Evolutionary conservation across 306 rosid genomes (phyloP).

Genomic region (Fragaria ananassa): DNA sequence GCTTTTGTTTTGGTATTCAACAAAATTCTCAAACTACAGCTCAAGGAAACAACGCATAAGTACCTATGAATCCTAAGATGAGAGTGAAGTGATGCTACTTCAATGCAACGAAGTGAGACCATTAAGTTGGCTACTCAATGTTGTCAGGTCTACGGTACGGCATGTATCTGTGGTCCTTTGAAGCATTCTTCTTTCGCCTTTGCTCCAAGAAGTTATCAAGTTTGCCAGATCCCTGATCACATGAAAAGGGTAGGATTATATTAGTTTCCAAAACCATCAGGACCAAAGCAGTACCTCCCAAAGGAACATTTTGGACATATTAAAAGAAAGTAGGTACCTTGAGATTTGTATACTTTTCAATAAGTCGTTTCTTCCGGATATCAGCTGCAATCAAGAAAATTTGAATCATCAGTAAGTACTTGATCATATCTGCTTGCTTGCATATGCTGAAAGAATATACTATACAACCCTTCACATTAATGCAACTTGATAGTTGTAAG

Average conservation of each 20-base stretch:
- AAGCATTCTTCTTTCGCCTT: slow-evolving; percentile 77
- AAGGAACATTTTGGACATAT: neutral
- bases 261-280: neutral
- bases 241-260: neutral
- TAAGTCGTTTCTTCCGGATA: slow-evolving; percentile 58
- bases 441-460: neutral
- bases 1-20: neutral
- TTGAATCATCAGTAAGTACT: neutral
- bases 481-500: neutral
- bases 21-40: neutral
- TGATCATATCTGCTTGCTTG: neutral
- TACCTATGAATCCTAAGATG: neutral
- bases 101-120: neutral
- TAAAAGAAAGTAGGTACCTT: slow-evolving; percentile 43
- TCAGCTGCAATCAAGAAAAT: slow-evolving; percentile 53
- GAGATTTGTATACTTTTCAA: slow-evolving; percentile 61
- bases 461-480: neutral
- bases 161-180: slow-evolving; percentile 70
- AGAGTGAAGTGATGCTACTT: neutral
- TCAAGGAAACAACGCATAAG: neutral
- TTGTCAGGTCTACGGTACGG: slow-evolving; percentile 48
- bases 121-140: neutral
- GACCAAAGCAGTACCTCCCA: neutral
- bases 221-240: slow-evolving; percentile 60
- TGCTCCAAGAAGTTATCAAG: slow-evolving; percentile 67